phyloP scores from a whole-genome alignment of 1,284 basidiomycete genomes.

The Cutaneotrichosporon sp. region DNA sequence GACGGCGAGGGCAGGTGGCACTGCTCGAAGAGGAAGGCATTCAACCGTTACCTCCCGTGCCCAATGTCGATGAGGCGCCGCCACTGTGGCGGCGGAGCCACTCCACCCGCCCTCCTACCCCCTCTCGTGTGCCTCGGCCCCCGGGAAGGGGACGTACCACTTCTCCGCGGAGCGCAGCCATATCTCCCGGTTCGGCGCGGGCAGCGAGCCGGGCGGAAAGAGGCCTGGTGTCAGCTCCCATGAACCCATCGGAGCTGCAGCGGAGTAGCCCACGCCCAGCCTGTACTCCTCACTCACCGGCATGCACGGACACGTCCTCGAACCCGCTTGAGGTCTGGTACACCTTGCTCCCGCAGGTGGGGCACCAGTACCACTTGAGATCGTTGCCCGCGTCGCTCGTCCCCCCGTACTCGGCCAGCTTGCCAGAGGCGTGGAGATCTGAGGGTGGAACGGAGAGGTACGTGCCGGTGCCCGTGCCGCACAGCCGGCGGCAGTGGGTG shows the following conservation, averaged over 20 bases:
- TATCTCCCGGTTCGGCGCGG: constrained; percentile 6
- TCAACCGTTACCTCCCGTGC: too few species aligned
- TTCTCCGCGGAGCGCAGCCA: constrained; percentile 4
- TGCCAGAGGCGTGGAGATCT: neutral
- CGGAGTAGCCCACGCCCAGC: too few species aligned
- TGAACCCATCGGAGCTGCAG: too few species aligned
- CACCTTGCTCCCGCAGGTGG: neutral
- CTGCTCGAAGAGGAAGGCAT: too few species aligned
- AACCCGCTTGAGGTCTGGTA: neutral
- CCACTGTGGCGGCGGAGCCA: too few species aligned
- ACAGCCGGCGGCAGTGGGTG: neutral
- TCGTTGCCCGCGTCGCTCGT: neutral
- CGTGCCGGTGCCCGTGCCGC: neutral
- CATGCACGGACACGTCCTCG: neutral
- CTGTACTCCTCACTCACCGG: constrained; percentile 3
- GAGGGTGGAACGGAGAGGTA: neutral
- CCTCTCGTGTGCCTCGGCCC: neutral
- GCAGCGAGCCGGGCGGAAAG: constrained; percentile 11
- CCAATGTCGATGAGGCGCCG: too few species aligned
- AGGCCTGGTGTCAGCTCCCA: neutral
- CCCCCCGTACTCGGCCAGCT: neutral
- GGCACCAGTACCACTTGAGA: neutral
- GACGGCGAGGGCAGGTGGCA: too few species aligned
- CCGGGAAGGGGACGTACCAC: constrained; percentile 5
- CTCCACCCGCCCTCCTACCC: neutral